Evolutionary conservation across 441 rosid species (phyloP), one percentile per base, ranked within the genome.

Genomic region (Pelargonium australe): DNA sequence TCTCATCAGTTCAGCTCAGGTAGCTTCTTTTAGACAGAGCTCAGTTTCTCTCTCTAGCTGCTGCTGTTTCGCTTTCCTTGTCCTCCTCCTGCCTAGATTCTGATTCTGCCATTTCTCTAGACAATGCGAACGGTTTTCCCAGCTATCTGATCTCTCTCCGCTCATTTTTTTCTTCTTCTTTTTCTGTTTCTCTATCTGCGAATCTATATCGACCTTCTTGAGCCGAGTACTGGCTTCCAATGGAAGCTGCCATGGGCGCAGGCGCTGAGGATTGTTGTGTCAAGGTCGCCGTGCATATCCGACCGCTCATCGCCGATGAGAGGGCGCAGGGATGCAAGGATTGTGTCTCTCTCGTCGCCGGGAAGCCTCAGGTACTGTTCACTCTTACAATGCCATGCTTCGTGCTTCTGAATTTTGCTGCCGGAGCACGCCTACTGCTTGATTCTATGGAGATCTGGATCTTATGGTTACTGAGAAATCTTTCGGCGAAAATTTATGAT

Each of bases 291-390:
- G 95, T 95, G 65, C 98, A 95, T 68, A 76, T 95, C 14, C 84
- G 99, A 71, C 99, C 99, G n/a, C 92, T 95, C 64, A 90, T 95
- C 75, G 90, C 86, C 20, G 99, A 95, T 58, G 99, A 95, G 80
- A 80, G 79, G 70, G 82, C 90, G 66, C 96, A 90, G 76, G 99
- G 99, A 3, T 95, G 98, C 81, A 80, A 90, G 80, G 99, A 95
- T 76, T 95, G 99, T 53, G 96, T 95, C 83, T 79, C 92, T 76
- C 89, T 92, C 60, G 82, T 86, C 23, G 49, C 89, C 3, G 98
- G 96, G 67, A 95, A 95, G 88, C 95, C 98, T 37, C 99, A 95
- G 99, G 99, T 95, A 80, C 81, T 66, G 66, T 41, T 68, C 65
- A 69, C 51, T 69, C 67, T 43, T 7, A 44, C 71, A 80, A 80